Base-by-base conservation (phyloP, 768 basidiomycete genomes). In the Pleurotus cornucopiae region DNA sequence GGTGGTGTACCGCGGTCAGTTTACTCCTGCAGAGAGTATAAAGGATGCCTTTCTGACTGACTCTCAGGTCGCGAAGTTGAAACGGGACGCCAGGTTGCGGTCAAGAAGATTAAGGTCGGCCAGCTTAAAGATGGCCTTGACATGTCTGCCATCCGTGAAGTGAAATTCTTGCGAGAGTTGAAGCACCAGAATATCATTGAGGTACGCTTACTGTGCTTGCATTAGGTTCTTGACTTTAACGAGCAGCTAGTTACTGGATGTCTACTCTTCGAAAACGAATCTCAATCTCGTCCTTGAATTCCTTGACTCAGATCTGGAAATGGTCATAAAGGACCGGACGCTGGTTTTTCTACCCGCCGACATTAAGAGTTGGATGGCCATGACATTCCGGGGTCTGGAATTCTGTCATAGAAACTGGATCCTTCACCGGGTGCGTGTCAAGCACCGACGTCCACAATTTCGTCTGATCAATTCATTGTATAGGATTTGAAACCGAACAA, bases 401-500 rank as follows among this genome's bases (percentile, higher is more conserved):
- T 98, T 97, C 69, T 98, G 97, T 63, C 97, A 99, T 67, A 76
- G 95, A 51, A 95, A 94, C 69, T 95, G 87, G 64, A 82, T 98
- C 55, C 76, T 99, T 20, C 97, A 99, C 72, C 83, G 97, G 54
- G 96, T 97, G 67, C 60, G 81, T 58, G 21, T 34, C 30, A 26
- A 25, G 5, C 46, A 18, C 13, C 12, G 23, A 18, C 48, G 16
- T 48, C 56, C 7, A 20, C 7, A 44, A 16, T 21, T 43, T 23
- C 9, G 30, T 48, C 39, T 37, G 40, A 53, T 55, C 12, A 25
- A 60, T 56, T 21, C 39, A 20, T 12, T 41, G 14, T 43, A 39
- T 63, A 98, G 96, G 97, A 99, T 77, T 71, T 99, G 60, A 99
- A 99, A 70, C 97, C 97, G 5, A 99, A 99, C 75, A 99, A 99